phyloP scores from a whole-genome alignment of 2,329 filamentous ascomycete genomes.

The Triangularia verruculosa region DNA sequence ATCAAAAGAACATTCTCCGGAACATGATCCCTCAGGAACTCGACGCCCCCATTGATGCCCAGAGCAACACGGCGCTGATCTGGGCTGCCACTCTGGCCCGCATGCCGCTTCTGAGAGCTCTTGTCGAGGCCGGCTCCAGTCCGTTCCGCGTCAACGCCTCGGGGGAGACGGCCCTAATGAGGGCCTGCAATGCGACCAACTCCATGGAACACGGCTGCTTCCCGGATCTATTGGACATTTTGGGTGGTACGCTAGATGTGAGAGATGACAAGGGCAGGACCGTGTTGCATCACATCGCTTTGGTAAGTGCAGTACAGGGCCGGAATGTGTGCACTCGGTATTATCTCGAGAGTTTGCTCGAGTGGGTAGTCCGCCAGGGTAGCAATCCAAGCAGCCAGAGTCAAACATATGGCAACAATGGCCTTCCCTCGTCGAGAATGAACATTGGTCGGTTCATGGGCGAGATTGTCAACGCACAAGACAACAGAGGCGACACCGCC shows the following conservation, averaged over 20 bases:
- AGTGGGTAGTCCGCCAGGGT: slow-evolving; percentile 89
- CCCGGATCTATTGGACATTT: slow-evolving; percentile 81
- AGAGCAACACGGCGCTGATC: slow-evolving; percentile 85
- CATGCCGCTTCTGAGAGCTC: slow-evolving; percentile 73
- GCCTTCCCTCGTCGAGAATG: slow-evolving; percentile 55
- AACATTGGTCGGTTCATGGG: slow-evolving; percentile 91
- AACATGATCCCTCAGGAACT: slow-evolving; percentile 76
- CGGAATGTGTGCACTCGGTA: slow-evolving; percentile 89
- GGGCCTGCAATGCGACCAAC: slow-evolving; percentile 89
- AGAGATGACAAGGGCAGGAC: slow-evolving; percentile 86
- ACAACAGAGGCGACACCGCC: slow-evolving; percentile 91
- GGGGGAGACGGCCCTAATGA: slow-evolving; percentile 90
- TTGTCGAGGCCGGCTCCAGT: slow-evolving; percentile 81
- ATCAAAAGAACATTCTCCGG: slow-evolving; percentile 71
- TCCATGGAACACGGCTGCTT: slow-evolving; percentile 90
- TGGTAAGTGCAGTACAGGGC: slow-evolving; percentile 93
- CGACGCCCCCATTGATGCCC: slow-evolving; percentile 87
- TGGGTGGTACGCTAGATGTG: slow-evolving; percentile 87
- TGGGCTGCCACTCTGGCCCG: slow-evolving; percentile 94
- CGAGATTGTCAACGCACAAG: slow-evolving; percentile 93
- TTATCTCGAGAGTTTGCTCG: slow-evolving; percentile 89
- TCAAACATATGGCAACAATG: slow-evolving; percentile 20
- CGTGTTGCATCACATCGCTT: slow-evolving; percentile 91
- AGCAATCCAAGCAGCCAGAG: slow-evolving; percentile 42
- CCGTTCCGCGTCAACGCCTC: slow-evolving; percentile 84